Conservation (phyloP, 225 moss, liverwort and hornwort species). For the Anthoceros angustus region DNA sequence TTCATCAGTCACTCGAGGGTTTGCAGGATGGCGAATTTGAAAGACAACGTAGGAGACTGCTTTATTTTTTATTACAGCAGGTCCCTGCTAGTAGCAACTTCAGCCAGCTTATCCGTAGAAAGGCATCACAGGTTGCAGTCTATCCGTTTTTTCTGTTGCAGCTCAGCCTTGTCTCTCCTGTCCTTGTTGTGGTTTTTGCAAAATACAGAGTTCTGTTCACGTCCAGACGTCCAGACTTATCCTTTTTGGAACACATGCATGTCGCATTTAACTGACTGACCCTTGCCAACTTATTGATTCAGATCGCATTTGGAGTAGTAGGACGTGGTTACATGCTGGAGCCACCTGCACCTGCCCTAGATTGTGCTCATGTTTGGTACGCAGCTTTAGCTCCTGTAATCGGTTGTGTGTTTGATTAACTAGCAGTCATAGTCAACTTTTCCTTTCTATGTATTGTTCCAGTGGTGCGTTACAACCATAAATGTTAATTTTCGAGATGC, state of each 20-base stretch:
- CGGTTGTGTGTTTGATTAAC: not conserved
- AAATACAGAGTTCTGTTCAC: too few species aligned
- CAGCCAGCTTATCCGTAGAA: conserved; percentile 62
- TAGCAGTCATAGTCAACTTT: not conserved
- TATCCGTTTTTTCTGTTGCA: not conserved
- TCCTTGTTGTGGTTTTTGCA: too few species aligned
- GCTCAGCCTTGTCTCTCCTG: not conserved
- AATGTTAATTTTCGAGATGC: not conserved
- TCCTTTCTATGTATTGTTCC: not conserved
- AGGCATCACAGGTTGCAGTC: conserved; percentile 62
- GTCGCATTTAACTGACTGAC: not conserved
- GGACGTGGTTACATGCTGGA: conserved; percentile 81
- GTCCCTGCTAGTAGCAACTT: conserved; percentile 94
- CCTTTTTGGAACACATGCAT: too few species aligned
- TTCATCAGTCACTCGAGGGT: conserved; percentile 57
- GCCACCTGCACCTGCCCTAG: conserved; percentile 88
- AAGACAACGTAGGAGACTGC: conserved; percentile 68
- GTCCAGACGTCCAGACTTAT: too few species aligned
- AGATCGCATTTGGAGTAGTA: conserved; percentile 72
- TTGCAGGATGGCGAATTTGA: conserved; percentile 90
- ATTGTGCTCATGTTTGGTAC: conserved; percentile 88
- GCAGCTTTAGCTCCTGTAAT: not conserved
- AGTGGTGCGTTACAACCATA: not conserved
- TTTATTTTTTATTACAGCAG: conserved; percentile 89
- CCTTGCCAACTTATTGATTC: conserved; percentile 5